Evolutionary conservation across 2,329 filamentous ascomycete genomes (phyloP).

Genomic region (Diaporthe vexans): DNA sequence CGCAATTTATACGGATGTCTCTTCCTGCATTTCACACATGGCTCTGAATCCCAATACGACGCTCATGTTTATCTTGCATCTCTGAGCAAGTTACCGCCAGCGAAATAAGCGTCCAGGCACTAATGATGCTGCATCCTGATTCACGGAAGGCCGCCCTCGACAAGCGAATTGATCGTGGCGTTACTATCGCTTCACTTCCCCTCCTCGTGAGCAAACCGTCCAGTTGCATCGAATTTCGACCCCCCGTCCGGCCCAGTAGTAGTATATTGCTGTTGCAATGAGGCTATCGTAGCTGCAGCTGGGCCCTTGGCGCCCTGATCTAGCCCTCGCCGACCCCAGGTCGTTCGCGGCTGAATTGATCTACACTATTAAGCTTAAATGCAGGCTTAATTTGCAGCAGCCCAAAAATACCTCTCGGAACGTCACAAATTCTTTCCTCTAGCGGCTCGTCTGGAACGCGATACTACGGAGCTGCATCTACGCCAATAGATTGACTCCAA

Average conservation of each 20-base stretch:
- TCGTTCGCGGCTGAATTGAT: constrained; percentile 31
- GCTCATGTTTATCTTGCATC: background rate
- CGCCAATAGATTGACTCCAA: background rate
- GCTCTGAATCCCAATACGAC: background rate
- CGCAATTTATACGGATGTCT: background rate
- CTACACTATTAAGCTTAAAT: constrained; percentile 34
- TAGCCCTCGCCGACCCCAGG: constrained; percentile 3
- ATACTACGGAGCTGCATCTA: background rate
- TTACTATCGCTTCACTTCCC: constrained; percentile 5
- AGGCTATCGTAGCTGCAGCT: constrained; percentile 33
- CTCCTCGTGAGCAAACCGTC: background rate
- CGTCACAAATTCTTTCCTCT: background rate
- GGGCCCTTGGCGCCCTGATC: constrained; percentile 25
- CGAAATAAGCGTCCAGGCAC: background rate
- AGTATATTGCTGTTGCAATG: constrained; percentile 29
- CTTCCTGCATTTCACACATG: background rate
- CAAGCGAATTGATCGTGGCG: constrained; percentile 5
- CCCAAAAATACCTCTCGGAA: constrained; percentile 10
- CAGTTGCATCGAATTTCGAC: background rate
- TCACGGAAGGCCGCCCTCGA: constrained; percentile 5
- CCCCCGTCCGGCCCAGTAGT: background rate
- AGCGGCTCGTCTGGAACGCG: background rate
- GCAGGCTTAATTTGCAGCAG: constrained; percentile 26
- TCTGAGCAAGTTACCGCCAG: background rate
- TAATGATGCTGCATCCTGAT: constrained; percentile 22